A percentile compares a stretch with the other conserved stretches of the same genome.
phyloP scores from a whole-genome alignment of 106 monocot species.

The Triglochin maritima region DNA sequence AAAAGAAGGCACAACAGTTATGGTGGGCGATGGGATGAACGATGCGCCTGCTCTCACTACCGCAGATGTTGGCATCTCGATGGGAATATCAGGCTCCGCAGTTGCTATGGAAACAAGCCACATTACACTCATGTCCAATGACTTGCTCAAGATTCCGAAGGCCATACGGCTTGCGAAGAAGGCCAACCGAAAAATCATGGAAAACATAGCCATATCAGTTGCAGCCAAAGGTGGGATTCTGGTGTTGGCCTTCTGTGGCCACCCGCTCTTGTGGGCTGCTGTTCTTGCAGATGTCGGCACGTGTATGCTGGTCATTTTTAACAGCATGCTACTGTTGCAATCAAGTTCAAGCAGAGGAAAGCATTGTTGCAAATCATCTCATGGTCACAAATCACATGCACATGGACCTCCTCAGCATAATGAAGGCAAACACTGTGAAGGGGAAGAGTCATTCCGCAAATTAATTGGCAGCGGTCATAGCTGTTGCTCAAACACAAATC shows the following conservation, averaged over 20 bases:
- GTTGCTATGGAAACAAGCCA: conserved; percentile 89
- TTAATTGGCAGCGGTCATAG: not conserved
- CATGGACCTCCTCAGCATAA: not conserved
- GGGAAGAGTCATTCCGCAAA: not conserved
- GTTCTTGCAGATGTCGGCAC: conserved; percentile 93
- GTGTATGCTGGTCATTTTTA: conserved; percentile 68
- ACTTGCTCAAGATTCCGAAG: conserved; percentile 61
- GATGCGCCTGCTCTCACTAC: conserved; percentile 83
- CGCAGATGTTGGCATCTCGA: conserved; percentile 85
- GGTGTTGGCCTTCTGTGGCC: conserved; percentile 56
- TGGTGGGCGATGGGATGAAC: conserved; percentile 97
- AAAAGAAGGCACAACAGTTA: conserved; percentile 38
- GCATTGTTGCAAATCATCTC: conserved; percentile 31
- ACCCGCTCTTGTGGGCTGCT: conserved; percentile 87
- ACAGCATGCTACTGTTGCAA: conserved; percentile 61
- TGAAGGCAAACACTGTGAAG: not conserved
- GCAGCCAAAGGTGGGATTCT: conserved; percentile 50
- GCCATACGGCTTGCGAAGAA: conserved; percentile 59
- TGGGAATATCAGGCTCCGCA: conserved; percentile 95
- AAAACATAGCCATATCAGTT: conserved; percentile 63
- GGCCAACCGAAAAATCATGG: conserved; percentile 43
- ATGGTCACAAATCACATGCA: conserved; percentile 3
- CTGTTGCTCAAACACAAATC: not conserved
- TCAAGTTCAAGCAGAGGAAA: conserved; percentile 12
- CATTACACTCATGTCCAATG: conserved; percentile 89